These are phyloP conservation scores for Sarocladium oryzae DNA, from an alignment of 2,329 filamentous ascomycete species.

Conservation along the genomic window DNA sequence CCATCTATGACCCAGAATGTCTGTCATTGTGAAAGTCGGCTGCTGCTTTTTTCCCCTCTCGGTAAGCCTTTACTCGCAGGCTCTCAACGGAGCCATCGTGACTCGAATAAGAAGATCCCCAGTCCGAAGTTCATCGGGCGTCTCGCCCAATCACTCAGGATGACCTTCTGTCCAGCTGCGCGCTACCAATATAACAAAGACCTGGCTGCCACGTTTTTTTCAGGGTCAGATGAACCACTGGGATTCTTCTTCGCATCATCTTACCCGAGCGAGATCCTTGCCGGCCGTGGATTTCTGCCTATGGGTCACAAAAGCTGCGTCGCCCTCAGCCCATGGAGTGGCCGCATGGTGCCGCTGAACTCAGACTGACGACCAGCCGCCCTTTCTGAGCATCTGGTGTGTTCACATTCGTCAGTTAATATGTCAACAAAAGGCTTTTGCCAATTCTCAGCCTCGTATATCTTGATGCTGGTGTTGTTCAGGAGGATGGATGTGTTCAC, in stretches of 20 bases:
- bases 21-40: background rate
- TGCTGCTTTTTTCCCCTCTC: background rate
- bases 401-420: background rate
- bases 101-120: background rate
- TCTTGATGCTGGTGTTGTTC: background rate
- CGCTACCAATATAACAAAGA: constrained; percentile 7
- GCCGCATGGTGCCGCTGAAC: too few species aligned
- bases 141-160: background rate
- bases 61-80: too few species aligned
- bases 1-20: too few species aligned
- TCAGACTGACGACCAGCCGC: too few species aligned
- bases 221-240: constrained; percentile 1
- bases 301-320: too few species aligned
- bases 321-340: too few species aligned
- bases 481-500: background rate
- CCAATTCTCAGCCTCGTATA: constrained; percentile 1
- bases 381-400: background rate
- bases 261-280: background rate
- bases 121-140: background rate
- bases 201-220: constrained; percentile 6
- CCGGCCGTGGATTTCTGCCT: too few species aligned
- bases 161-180: background rate
- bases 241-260: background rate
- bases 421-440: background rate
- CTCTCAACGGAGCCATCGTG: too few species aligned